phyloP scores from a whole-genome alignment of 257 asterid species.

The Apocynum venetum region DNA sequence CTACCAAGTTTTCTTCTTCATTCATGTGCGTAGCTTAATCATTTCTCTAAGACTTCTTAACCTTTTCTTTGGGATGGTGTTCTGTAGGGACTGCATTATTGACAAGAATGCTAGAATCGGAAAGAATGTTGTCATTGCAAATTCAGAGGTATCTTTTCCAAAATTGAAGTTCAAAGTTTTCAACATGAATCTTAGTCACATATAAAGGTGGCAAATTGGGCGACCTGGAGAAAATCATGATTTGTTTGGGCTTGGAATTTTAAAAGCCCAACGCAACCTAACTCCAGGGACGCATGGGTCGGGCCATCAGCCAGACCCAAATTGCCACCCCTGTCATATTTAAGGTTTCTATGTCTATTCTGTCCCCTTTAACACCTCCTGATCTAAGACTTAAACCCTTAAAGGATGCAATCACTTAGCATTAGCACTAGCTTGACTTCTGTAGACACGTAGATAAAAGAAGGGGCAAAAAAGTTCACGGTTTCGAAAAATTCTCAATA shows the following conservation, averaged over 20 bases:
- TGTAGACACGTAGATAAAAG: neutral
- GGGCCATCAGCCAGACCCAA: no score
- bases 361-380: neutral
- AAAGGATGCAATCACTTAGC: neutral
- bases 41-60: neutral
- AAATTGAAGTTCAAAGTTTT: neutral
- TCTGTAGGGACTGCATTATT: constrained; percentile 76
- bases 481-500: neutral
- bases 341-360: neutral
- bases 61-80: neutral
- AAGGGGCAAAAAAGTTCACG: neutral
- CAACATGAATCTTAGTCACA: neutral
- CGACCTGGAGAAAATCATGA: no score
- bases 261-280: no score
- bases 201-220: no score
- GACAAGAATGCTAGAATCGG: constrained; percentile 97
- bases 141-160: constrained; percentile 60
- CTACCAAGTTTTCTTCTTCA: constrained; percentile 5
- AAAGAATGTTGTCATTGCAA: constrained; percentile 72
- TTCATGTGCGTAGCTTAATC: constrained; percentile 8
- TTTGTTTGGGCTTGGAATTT: no score
- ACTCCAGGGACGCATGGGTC: no score
- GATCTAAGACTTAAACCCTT: neutral
- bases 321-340: neutral
- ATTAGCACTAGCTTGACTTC: neutral